Base-by-base conservation (phyloP, 108 stramenopile species). In the Discostella pseudostelligera region DNA sequence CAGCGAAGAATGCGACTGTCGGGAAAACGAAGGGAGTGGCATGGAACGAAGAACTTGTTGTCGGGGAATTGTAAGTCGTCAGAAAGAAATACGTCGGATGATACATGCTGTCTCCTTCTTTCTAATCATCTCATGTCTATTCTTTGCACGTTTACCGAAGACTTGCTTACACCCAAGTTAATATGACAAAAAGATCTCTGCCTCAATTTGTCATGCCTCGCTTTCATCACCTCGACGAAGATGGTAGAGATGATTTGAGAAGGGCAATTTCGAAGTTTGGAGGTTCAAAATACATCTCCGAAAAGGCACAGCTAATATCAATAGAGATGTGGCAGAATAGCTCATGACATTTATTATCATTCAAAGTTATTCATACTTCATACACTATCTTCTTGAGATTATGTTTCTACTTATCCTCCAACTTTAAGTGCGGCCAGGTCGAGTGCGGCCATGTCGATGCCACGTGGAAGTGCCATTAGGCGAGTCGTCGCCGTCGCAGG, bases 161-260 rank as follows among this genome's bases (percentile, higher is more conserved):
- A 37, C 66, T 29, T 32, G 44, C 39, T 20, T 70, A 70, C 25
- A 25, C 26, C 19, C 36, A 53, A 29, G 69, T 47, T 8, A 70
- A 70, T 48, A 70, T 61, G 59, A 70, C 69, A 14, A 67, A 56
- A 39, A 53, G 65, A 56, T 67, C 65, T 19, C 51, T 67, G 54
- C 48, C 59, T 8, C 36, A 45, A 16, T 32, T 40, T 26, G 54
- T 28, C n/a, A 70, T 70, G 69, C 69, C 69, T 21, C 56, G 36
- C 12, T 70, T 54, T 70, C 55, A 16, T 43, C 69, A 70, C 8
- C 48, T 70, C 12, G 69, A 70, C 29, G 59, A 70, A 19, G 49
- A 70, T 43, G 59, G 28, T 16, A 37, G 69, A 39, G 40, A 39
- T 16, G 69, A 70, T 51, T 40, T 70, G 39, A 70, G 26, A 43